Base-by-base conservation (phyloP, 2,329 filamentous ascomycete genomes). In the Dactylellina drechsleri region DNA sequence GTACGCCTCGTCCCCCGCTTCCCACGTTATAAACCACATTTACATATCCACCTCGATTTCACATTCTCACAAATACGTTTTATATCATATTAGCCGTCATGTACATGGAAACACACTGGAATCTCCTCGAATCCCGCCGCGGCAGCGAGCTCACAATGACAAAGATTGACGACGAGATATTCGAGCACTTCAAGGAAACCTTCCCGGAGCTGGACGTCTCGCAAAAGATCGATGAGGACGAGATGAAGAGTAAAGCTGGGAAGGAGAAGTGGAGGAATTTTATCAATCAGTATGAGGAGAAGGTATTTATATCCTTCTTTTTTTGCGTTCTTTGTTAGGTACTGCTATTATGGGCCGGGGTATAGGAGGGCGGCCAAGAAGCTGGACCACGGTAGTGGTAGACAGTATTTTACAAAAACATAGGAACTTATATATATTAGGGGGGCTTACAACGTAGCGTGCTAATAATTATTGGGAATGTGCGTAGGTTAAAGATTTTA, bases 71-170 rank as follows among this genome's bases (percentile, higher is more conserved):
- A 1, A 20, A 40, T 26, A 2, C n/a, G 28, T 7, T 49, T 36
- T 41, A 20, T 16, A 3, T 41, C 20, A n/a, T 15, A 49, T 41
- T 7, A 79, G 93, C 91, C 60, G 95, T 98, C 43, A 92, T 97
- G 83, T 95, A 99, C 83, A 92, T 99, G 87, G 88, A 92, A 81
- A 97, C 94, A 57, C 98, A 99, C 86, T 99, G 94, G 94, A 86
- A 90, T 61, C 94, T 99, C 81, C 91, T 99, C 79, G 91, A 97
- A 83, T 92, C 91, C 81, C 88, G 96, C 78, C 92, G 88, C 79
- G 95, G 94, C 78, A 97, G 93, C n/a, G 85, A 89, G 77, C 86
- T 99, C 74, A 91, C 92, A 77, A 88, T 99, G 77, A 99, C 95
- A 76, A 95, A 94, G 84, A 87, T 96, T 80, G 95, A 99, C 84